These are phyloP conservation scores for Talaromyces marneffei DNA, from an alignment of 2,329 filamentous ascomycete genomes.

Conservation along the genomic window DNA sequence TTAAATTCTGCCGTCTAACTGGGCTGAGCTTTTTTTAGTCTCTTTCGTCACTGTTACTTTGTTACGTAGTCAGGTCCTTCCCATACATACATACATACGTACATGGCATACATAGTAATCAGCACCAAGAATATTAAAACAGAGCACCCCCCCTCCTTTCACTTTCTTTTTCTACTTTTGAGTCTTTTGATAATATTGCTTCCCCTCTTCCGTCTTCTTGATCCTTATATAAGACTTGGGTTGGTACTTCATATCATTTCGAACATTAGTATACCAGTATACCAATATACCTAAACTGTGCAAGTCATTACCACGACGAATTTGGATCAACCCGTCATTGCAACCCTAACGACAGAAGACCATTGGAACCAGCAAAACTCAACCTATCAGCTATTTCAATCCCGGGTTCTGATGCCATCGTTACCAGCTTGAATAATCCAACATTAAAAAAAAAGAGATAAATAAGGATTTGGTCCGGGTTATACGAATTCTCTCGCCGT, in stretches of 20 bases:
- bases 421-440: slow-evolving; percentile 6
- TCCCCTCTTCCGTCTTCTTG: not conserved
- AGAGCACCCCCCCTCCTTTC: slow-evolving; percentile 1
- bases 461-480: not conserved
- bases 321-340: not conserved
- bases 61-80: not conserved
- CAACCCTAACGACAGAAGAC: not conserved
- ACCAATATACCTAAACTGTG: too few species aligned
- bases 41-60: slow-evolving; percentile 3
- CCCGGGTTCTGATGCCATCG: slow-evolving; percentile 16
- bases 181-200: not conserved
- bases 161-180: not conserved
- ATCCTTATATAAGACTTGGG: not conserved
- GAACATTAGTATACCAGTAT: not conserved
- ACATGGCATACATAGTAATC: not conserved
- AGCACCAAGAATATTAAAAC: slow-evolving; percentile 8
- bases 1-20: not conserved
- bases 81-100: not conserved
- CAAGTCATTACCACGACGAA: not conserved
- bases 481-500: not conserved
- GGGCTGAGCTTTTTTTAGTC: not conserved
- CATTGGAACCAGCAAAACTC: not conserved
- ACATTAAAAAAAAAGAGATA: not conserved
- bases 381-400: slow-evolving; percentile 1
- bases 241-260: not conserved